phyloP scores from a whole-genome alignment of 2,329 filamentous ascomycete genomes.

The Sclerotinia sclerotiorum region DNA sequence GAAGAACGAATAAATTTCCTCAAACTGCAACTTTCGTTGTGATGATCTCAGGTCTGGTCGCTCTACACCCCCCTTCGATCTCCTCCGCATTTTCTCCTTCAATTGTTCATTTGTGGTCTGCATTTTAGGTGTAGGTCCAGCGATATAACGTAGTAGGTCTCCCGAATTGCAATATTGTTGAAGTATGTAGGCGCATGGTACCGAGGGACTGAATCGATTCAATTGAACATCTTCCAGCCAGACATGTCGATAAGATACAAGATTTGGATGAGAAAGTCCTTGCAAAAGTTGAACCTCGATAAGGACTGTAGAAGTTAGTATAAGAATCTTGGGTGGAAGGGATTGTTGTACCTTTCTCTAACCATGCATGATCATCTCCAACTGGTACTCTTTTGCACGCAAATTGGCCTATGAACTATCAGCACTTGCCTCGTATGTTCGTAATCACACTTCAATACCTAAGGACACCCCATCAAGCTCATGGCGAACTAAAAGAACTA shows the following conservation, averaged over 20 bases:
- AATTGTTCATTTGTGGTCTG: slow-evolving; percentile 74
- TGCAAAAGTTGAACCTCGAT: slow-evolving; percentile 92
- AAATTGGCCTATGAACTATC: slow-evolving; percentile 60
- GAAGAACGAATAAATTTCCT: slow-evolving; percentile 96
- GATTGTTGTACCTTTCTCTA: slow-evolving; percentile 65
- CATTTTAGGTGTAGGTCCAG: slow-evolving; percentile 63
- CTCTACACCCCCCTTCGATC: slow-evolving; percentile 69
- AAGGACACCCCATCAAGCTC: slow-evolving; percentile 85
- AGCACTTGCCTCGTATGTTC: slow-evolving; percentile 22
- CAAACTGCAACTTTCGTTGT: slow-evolving; percentile 59
- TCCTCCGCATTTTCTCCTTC: slow-evolving; percentile 81
- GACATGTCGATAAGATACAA: slow-evolving; percentile 95
- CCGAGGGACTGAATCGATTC: slow-evolving; percentile 82
- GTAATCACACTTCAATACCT: slow-evolving; percentile 42
- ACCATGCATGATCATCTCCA: slow-evolving; percentile 89
- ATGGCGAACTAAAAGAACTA: slow-evolving; percentile 91
- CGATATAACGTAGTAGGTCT: slow-evolving; percentile 83
- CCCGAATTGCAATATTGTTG: slow-evolving; percentile 97
- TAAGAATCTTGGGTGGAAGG: background rate
- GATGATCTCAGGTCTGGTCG: slow-evolving; percentile 42
- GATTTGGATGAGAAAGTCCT: slow-evolving; percentile 86
- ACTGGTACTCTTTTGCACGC: slow-evolving; percentile 97
- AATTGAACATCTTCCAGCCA: slow-evolving; percentile 91
- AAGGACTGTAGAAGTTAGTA: slow-evolving; percentile 54
- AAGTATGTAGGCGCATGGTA: slow-evolving; percentile 93